Evolutionary conservation across 768 basidiomycete genomes (phyloP), one percentile per base, ranked within the genome.

Genomic region (Kwoniella heveanensis): DNA sequence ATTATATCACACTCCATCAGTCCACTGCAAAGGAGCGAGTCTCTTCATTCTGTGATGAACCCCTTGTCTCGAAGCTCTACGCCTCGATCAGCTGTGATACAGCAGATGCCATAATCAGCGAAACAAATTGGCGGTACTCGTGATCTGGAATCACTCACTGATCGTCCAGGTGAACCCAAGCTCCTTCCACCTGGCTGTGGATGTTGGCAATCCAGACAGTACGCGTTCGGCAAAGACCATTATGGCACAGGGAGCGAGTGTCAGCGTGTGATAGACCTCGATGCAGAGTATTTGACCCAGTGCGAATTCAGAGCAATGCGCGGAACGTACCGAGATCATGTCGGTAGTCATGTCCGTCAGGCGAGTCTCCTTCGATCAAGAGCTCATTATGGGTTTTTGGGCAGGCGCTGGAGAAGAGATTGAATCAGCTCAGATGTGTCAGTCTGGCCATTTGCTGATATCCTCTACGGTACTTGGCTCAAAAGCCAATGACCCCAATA

Each of bases 151-250:
- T n/a, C 3, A 57, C 56, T 60, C 26, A 60, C 58, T 53, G 32
- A 53, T 60, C 1, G 58, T 60, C 58, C 58, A 60, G 25, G 58
- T 53, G 26, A 37, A 60, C 0, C 58, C 58, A 19, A 60, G 58
- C 24, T 27, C 26, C 36, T 60, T 60, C n/a, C 51, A 60, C 19
- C 29, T 22, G 12, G 29, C 58, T 60, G 22, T 24, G n/a, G 46
- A 48, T 48, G 22, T n/a, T 7, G 32, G 6, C 6, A 48, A 19
- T 48, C 8, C 17, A n/a, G 46, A 48, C 7, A 7, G 46, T 8
- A n/a, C 46, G n/a, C n/a, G n/a, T n/a, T n/a, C n/a, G n/a, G n/a
- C n/a, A n/a, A n/a, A n/a, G n/a, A n/a, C n/a, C n/a, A n/a, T n/a
- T n/a, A n/a, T n/a, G n/a, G n/a, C n/a, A n/a, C n/a, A n/a, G n/a